Evolutionary conservation across 306 rosid genomes (phyloP), one percentile per base, ranked within the genome.

Genomic region (Sicyos baderoa): DNA sequence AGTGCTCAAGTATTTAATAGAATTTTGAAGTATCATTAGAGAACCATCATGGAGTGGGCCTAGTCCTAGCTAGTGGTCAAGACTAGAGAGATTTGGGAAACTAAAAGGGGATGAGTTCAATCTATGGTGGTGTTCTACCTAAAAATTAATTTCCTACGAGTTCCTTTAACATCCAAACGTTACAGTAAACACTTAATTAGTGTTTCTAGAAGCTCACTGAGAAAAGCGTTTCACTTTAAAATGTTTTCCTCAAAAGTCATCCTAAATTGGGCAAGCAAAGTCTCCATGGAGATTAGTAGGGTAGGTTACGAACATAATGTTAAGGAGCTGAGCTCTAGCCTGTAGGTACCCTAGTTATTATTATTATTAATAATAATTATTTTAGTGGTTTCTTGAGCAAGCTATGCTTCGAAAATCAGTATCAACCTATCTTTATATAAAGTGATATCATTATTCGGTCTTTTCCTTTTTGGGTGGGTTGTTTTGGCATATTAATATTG

Each of bases 341-440:
- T 40, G 8, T 49, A 49, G 18, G 8, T 15, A 15, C 54, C n/a
- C 18, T 49, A 49, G 54, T 49, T 49, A 13, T 15, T 49, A 15
- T 49, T 48, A 48, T 13, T 29, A 15, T 49, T 48, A 48, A 3
- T 29, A 56, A 21, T 21, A 54, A 48, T 48, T 22, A 4, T 10
- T 19, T 56, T 29, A 29, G 44, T 58, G 29, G 69, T 40, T 40
- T 63, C 29, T 12, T 65, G 71, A 65, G 54, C 54, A 65, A 45
- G 53, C 53, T 63, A 42, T 51, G 23, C 45, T 63, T 63, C 7
- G 2, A 63, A 63, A 37, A 40, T 19, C 52, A 17, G 27, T 42
- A 17, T 5, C 52, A 42, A 42, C 29, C 16, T 40, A 0, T 10
- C 15, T 60, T 60, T 17, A 63, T 37, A 40, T 63, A 40, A 21